phyloP scores from a whole-genome alignment of 2,329 filamentous ascomycete genomes.

The Ceratocystis ficicola region DNA sequence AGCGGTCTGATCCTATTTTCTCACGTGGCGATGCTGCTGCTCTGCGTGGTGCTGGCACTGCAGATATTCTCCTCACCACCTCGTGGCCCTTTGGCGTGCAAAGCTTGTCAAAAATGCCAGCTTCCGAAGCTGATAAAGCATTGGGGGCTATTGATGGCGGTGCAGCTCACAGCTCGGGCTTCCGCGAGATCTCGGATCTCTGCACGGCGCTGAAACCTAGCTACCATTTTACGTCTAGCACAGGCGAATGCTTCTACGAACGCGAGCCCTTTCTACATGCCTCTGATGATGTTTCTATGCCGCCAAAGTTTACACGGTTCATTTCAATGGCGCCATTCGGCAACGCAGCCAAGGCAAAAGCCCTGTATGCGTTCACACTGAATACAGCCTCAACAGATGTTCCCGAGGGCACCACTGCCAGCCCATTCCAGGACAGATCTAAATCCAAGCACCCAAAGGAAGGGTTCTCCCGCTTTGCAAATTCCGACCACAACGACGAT shows the following conservation, averaged over 20 bases:
- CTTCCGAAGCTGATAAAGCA: conserved; percentile 27
- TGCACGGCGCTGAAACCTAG: conserved; percentile 71
- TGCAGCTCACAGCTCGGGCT: conserved; percentile 29
- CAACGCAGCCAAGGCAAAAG: conserved; percentile 65
- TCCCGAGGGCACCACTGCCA: conserved; percentile 60
- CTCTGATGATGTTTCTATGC: conserved; percentile 36
- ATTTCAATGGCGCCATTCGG: conserved; percentile 73
- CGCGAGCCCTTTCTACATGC: conserved; percentile 72
- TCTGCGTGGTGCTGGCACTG: conserved; percentile 61
- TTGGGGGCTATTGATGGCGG: neutral
- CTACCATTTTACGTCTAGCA: conserved; percentile 72
- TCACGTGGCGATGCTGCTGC: conserved; percentile 63
- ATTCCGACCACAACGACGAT: conserved; percentile 34
- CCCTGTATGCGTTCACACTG: conserved; percentile 66
- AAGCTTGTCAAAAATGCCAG: conserved; percentile 51
- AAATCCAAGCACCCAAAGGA: conserved; percentile 24
- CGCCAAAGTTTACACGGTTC: conserved; percentile 59
- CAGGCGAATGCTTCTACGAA: conserved; percentile 62
- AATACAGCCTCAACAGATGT: conserved; percentile 34
- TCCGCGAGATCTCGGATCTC: conserved; percentile 64
- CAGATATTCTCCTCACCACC: conserved; percentile 78
- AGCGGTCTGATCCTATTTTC: conserved; percentile 67
- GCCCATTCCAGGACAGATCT: conserved; percentile 44
- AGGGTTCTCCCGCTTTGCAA: conserved; percentile 19
- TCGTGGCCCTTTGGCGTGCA: conserved; percentile 71